Evolutionary conservation across 1,284 basidiomycete genomes (phyloP).

Genomic region (Testicularia cyperi): DNA sequence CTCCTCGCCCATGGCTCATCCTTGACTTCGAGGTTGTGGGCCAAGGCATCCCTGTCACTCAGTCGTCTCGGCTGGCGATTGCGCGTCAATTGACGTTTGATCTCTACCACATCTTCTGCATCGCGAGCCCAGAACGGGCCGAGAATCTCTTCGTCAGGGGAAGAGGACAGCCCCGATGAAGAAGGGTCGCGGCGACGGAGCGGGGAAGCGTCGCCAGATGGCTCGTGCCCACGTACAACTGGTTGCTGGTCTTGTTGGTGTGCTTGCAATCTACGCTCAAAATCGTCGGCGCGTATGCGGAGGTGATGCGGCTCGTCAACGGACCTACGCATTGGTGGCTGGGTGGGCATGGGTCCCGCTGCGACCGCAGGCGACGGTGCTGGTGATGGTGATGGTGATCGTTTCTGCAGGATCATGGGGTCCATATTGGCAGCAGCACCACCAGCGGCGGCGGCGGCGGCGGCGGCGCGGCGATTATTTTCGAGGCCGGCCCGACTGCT

Average conservation of each 20-base stretch:
- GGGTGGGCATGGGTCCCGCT: constrained; percentile 19
- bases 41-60: too few relatives aligned
- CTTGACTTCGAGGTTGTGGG: too few relatives aligned
- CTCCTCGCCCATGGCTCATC: too few relatives aligned
- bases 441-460: background rate
- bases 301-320: constrained; percentile 27
- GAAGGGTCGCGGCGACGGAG: too few relatives aligned
- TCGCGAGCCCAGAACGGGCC: constrained; percentile 40
- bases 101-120: constrained; percentile 17
- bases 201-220: too few relatives aligned
- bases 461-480: background rate
- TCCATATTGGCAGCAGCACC: background rate
- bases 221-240: too few relatives aligned
- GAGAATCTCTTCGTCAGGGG: constrained; percentile 13
- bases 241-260: constrained; percentile 3
- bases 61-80: too few relatives aligned
- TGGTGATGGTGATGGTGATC: constrained; percentile 18
- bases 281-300: constrained; percentile 8
- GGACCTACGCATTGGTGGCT: constrained; percentile 18
- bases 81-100: constrained; percentile 28
- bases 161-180: too few relatives aligned
- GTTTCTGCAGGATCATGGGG: background rate
- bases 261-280: constrained; percentile 7
- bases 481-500: constrained; percentile 25
- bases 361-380: constrained; percentile 6